Evolutionary conservation across 148 eudicot species (phyloP).

Genomic region (Spergularia bocconei): DNA sequence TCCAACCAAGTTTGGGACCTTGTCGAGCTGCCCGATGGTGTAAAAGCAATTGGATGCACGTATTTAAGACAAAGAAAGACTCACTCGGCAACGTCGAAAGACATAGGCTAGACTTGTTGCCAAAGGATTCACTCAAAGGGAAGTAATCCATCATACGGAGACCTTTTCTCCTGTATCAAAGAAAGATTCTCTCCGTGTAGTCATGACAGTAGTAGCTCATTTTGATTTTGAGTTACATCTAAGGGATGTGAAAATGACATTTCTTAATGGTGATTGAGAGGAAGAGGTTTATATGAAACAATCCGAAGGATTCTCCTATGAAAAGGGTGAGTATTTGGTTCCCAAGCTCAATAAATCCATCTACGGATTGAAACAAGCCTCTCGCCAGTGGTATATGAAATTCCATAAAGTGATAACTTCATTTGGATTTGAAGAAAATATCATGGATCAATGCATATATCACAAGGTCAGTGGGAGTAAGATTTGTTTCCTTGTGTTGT

Average conservation of each 20-base stretch:
- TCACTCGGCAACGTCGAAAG: not conserved
- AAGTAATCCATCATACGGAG: no score
- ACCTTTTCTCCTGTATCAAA: no score
- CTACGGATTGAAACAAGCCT: not conserved
- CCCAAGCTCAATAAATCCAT: not conserved
- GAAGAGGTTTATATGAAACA: no score
- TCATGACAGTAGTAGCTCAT: not conserved
- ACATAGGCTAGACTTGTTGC: not conserved
- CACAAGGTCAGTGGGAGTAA: no score
- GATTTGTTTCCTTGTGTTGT: no score
- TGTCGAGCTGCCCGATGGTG: constrained; percentile 5
- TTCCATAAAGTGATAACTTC: not conserved
- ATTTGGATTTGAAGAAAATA: constrained; percentile 1
- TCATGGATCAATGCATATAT: no score
- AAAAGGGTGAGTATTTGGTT: not conserved
- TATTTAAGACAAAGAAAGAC: constrained; percentile 18
- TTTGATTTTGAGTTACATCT: not conserved
- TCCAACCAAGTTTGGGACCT: constrained; percentile 13
- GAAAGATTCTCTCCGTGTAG: no score
- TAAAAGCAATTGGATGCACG: constrained; percentile 13
- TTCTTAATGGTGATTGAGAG: not conserved
- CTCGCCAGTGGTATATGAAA: no score
- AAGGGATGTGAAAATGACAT: not conserved
- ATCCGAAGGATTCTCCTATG: not conserved
- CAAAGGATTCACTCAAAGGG: constrained; percentile 11